Evolutionary conservation across 495 filamentous ascomycete species (phyloP), one percentile per base, ranked within the genome.

Genomic region (Annulohypoxylon nitens): DNA sequence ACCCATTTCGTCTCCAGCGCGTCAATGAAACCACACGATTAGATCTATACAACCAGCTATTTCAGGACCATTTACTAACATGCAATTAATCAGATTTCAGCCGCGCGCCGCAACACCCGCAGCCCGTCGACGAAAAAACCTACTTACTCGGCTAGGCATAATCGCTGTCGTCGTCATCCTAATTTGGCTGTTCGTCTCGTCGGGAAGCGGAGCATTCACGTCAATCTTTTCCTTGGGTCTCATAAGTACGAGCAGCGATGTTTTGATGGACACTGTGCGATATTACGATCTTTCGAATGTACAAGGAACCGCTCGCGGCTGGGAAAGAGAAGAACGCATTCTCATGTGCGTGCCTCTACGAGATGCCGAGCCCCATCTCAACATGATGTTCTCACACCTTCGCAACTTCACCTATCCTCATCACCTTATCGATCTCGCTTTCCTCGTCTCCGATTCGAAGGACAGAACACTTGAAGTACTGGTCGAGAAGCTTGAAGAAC

Each of bases 311-410:
- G 92, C 91, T 55, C 90, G 91, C 72, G 96, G 96, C 10, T 98
- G 96, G 96, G 95, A 97, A 78, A 86, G 92, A 36, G 97, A 94
- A 76, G 97, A 99, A 81, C 89, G 97, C 60, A 96, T 99, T 72
- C 86, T 99, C 48, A 90, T 99, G 78, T 98, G 96, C 78, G 95
- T 97, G 6, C 97, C 97, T 41, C 86, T 99, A 53, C 90, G 97
- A 77, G 97, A 99, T 80, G 97, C 97, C 23, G 90, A 95, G 74
- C 88, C 92, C 20, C 97, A 99, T 85, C 84, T 99, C 5, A 91
- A 92, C 47, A 97, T 99, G 96, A 98, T 99, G 87, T 99, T 99
- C 82, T 90, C 90, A 36, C 97, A 99, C 80, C 88, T 99, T 47
- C 90, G 88, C 53, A 99, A 98, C 81, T 92, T 99, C 61, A 99